Evolutionary conservation across 2,329 filamentous ascomycete genomes (phyloP), one percentile per base, ranked within the genome.

Genomic region (Penicillium frequentans): DNA sequence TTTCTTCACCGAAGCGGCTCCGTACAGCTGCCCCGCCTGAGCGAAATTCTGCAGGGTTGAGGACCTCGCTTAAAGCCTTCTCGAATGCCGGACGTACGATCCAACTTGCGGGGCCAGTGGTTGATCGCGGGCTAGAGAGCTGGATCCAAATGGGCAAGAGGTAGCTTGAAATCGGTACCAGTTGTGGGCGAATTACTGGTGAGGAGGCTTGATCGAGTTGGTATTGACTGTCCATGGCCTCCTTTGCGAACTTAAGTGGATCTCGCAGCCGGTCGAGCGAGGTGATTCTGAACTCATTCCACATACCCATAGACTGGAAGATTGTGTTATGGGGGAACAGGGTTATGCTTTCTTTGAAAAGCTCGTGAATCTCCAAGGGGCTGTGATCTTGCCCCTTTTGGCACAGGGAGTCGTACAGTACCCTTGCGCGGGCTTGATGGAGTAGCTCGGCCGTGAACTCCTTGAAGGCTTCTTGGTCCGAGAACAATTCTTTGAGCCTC

Each of bases 231-330:
- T 60, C 65, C 39, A 67, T 62, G 8, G 68, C 67, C 16, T 50
- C 24, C 7, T 64, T 63, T 23, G 63, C 58, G n/a, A 70, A 59
- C 33, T 76, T 71, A 21, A 81, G 74, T 11, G 93, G 77, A 6
- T 83, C 79, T n/a, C 90, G 86, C 21, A 96, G 84, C 19, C 90
- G 88, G 64, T 96, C 90, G 59, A 91, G 84, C 53, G 95, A 82
- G 24, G 87, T 84, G 44, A 91, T 84, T 8, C 87, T 84, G 2
- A 85, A 81, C 69, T 93, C 88, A 60, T 90, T 87, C 79, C 87
- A 90, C n/a, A 86, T 83, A 61, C 89, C 89, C 0, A 95, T 76
- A 1, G 83, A 79, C 1, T 96, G 81, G 59, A 97, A 88, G 6
- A 91, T 80, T 1, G 86, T 90, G 75, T 96, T 97, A 49, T 80